Base-by-base conservation (phyloP, 108 stramenopile species). In the Bacterosira constricta region DNA sequence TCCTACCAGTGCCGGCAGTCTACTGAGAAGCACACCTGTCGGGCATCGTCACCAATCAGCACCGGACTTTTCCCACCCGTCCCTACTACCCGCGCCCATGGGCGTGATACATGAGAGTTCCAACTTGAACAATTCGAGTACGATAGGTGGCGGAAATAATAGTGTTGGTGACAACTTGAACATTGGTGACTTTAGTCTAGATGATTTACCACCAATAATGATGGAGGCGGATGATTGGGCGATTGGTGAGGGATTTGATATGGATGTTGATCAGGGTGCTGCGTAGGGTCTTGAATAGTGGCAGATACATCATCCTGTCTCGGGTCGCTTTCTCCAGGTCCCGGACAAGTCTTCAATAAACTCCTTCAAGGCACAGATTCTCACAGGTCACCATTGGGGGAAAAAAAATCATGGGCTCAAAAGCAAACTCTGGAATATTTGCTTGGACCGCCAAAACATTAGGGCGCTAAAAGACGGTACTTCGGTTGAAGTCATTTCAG, bases 161-260 rank as follows among this genome's bases (percentile, higher is more conserved):
- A n/a, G n/a, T n/a, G n/a, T n/a, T n/a, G n/a, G n/a, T n/a, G n/a
- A n/a, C n/a, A n/a, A n/a, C n/a, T n/a, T n/a, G n/a, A n/a, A n/a
- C n/a, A n/a, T n/a, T n/a, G n/a, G 59, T 61, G 76, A 12, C 6
- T 38, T 66, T 20, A 8, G 30, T 34, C 58, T 79, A 34, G 77
- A 79, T 1, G 77, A 68, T 63, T 64, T 77, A 51, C 61, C 64
- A n/a, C n/a, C n/a, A n/a, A n/a, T n/a, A 32, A 56, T 4, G 11
- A 18, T 71, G 59, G 65, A 42, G 41, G 60, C 70, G 5, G 69
- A 71, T 41, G 77, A 79, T 70, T 79, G 77, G 77, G 65, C 70
- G 1, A 71, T 79, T 47, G 77, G 77, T 0, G 77, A 79, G 31
- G 63, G 73, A 38, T 75, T 75, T 35, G 73, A 45, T 56, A 27